phyloP scores from a whole-genome alignment of 306 rosid genomes.

The Hippophae tibetana region DNA sequence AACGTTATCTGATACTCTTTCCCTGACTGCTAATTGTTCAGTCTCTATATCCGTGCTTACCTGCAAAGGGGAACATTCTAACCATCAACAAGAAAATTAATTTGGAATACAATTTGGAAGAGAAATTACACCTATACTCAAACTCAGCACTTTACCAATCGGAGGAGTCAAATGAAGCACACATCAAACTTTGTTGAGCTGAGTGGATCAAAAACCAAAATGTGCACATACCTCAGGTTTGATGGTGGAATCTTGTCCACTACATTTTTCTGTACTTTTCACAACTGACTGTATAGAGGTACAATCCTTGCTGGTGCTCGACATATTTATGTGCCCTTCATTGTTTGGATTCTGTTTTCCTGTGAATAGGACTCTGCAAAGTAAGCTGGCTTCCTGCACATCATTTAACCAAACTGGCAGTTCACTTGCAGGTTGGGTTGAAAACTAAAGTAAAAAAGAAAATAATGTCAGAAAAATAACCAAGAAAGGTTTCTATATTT shows the following conservation, averaged over 20 bases:
- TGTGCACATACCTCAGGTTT: conserved; percentile 13
- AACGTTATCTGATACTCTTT: conserved; percentile 7
- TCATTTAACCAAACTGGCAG: conserved; percentile 28
- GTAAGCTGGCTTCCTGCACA: conserved; percentile 24
- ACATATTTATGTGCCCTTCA: neutral
- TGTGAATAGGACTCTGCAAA: conserved; percentile 22
- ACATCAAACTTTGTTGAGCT: too few species aligned
- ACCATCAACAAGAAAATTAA: too few species aligned
- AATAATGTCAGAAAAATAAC: neutral
- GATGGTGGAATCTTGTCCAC: conserved; percentile 20
- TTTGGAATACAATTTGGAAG: neutral
- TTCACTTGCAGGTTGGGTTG: conserved; percentile 20
- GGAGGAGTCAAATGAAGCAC: too few species aligned
- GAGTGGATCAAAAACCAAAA: neutral
- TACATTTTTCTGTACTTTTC: neutral
- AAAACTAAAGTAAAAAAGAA: conserved; percentile 1
- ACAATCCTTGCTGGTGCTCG: neutral
- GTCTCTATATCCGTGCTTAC: conserved; percentile 13
- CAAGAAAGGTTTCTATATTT: conserved; percentile 4
- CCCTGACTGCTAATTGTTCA: conserved; percentile 11
- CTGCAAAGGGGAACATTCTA: conserved; percentile 10
- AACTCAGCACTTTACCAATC: neutral
- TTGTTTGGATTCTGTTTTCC: conserved; percentile 9
- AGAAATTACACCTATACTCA: neutral
- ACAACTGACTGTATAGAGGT: neutral